phyloP scores from a whole-genome alignment of 2,329 filamentous ascomycete species.

The Teratosphaeria gauchensis region DNA sequence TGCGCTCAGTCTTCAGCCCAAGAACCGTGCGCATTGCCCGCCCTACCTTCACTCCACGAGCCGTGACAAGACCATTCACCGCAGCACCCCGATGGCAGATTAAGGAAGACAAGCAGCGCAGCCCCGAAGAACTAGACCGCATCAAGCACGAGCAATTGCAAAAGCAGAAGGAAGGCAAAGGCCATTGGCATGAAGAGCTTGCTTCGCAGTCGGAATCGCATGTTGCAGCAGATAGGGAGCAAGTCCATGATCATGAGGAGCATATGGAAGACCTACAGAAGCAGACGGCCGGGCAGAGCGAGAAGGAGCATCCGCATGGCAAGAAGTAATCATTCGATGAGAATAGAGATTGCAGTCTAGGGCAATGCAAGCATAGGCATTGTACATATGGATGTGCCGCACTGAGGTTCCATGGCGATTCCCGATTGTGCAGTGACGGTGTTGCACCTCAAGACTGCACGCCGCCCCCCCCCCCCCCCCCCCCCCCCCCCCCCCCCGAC shows the following conservation, averaged over 20 bases:
- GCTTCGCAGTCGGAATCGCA: slow-evolving; percentile 31
- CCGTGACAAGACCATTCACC: slow-evolving; percentile 13
- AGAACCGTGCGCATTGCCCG: neutral
- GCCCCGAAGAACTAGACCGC: slow-evolving; percentile 31
- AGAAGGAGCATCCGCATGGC: slow-evolving; percentile 27
- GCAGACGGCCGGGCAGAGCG: slow-evolving; percentile 31
- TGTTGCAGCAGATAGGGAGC: slow-evolving; percentile 33
- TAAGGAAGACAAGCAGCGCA: slow-evolving; percentile 32
- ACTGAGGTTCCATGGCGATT: neutral
- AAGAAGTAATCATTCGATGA: slow-evolving; percentile 5
- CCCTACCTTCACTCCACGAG: neutral
- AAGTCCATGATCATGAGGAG: slow-evolving; percentile 32
- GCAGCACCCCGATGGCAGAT: slow-evolving; percentile 24
- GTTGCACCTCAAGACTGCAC: too few relatives aligned
- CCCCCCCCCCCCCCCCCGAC: too few relatives aligned
- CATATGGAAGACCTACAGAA: slow-evolving; percentile 38
- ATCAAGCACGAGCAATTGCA: slow-evolving; percentile 36
- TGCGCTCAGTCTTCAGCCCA: neutral
- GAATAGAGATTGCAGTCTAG: neutral
- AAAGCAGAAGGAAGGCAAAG: slow-evolving; percentile 34
- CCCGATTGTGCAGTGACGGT: neutral
- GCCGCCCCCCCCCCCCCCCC: too few relatives aligned
- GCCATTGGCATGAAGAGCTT: slow-evolving; percentile 35
- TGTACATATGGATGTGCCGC: neutral
- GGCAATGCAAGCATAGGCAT: neutral